A percentile compares a stretch with the other conserved stretches of the same genome.
Conservation (phyloP, 768 basidiomycete species). For the Psilocybe cyanescens region DNA sequence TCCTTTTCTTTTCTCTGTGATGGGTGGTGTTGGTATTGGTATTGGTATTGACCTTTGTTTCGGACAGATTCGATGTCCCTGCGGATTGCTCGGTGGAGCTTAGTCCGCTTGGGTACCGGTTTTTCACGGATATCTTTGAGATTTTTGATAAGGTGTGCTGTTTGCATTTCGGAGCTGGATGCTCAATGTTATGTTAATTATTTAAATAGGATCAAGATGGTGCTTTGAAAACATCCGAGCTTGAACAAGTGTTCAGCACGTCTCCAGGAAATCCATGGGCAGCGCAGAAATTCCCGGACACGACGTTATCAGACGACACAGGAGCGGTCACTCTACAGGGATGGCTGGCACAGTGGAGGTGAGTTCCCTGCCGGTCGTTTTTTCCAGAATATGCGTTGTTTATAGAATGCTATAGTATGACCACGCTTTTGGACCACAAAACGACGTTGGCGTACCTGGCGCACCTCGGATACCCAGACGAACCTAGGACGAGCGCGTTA, state of each 20-base stretch:
- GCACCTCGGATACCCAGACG: slow-evolving; percentile 88
- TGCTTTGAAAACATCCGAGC: slow-evolving; percentile 80
- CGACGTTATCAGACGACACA: slow-evolving; percentile 82
- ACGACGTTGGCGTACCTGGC: slow-evolving; percentile 94
- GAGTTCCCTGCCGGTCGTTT: slow-evolving; percentile 18
- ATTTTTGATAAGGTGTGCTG: slow-evolving; percentile 83
- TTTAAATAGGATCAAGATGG: slow-evolving; percentile 86
- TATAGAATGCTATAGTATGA: slow-evolving; percentile 68
- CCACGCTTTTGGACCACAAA: slow-evolving; percentile 91
- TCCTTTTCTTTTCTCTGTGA: slow-evolving; percentile 10
- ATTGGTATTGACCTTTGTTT: background rate
- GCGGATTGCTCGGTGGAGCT: slow-evolving; percentile 95
- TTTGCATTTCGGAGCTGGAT: background rate
- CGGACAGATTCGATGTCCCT: slow-evolving; percentile 85
- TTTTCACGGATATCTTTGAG: slow-evolving; percentile 96
- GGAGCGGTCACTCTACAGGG: slow-evolving; percentile 95
- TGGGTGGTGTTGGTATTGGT: slow-evolving; percentile 2
- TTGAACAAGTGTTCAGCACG: slow-evolving; percentile 90
- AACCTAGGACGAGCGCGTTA: slow-evolving; percentile 81
- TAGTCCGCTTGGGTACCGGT: slow-evolving; percentile 92
- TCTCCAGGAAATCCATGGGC: slow-evolving; percentile 98
- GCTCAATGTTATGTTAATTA: background rate
- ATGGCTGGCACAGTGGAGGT: slow-evolving; percentile 99
- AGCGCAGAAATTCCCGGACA: slow-evolving; percentile 89
- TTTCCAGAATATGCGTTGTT: background rate